These are phyloP conservation scores for Leccinum fallax DNA, from an alignment of 1,284 basidiomycete species.

Conservation along the genomic window DNA sequence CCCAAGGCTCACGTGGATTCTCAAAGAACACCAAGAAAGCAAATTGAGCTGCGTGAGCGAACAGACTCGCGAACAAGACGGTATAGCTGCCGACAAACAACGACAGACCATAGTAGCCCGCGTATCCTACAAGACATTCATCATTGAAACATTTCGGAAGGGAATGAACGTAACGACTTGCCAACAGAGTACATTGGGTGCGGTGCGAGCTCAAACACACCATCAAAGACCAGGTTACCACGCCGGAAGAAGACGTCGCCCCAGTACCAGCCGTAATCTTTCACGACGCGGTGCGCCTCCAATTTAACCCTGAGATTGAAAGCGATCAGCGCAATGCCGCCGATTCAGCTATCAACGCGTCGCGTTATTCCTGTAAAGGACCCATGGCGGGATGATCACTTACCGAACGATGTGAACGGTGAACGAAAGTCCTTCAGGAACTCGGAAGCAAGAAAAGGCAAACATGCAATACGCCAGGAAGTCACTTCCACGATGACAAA, in stretches of 20 bases:
- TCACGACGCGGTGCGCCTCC: conserved; percentile 96
- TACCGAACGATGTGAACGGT: conserved; percentile 79
- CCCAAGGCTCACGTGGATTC: conserved; percentile 21
- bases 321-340: conserved; percentile 81
- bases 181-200: conserved; percentile 96
- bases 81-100: conserved; percentile 87
- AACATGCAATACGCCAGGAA: conserved; percentile 97
- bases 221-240: conserved; percentile 92
- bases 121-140: conserved; percentile 63
- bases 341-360: conserved; percentile 68
- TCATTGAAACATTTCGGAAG: background rate
- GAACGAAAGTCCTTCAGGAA: conserved; percentile 76
- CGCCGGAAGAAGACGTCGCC: conserved; percentile 97
- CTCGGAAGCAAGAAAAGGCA: conserved; percentile 87
- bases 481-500: conserved; percentile 56
- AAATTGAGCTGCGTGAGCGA: conserved; percentile 59
- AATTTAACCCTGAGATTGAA: conserved; percentile 99
- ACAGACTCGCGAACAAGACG: conserved; percentile 90
- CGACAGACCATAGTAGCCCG: conserved; percentile 96
- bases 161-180: conserved; percentile 39
- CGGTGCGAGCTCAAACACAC: conserved; percentile 92
- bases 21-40: too few species aligned
- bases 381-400: conserved; percentile 9
- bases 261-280: conserved; percentile 97
- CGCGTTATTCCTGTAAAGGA: background rate